Conservation (phyloP, 805 yeast species). For the Candida koratica region DNA sequence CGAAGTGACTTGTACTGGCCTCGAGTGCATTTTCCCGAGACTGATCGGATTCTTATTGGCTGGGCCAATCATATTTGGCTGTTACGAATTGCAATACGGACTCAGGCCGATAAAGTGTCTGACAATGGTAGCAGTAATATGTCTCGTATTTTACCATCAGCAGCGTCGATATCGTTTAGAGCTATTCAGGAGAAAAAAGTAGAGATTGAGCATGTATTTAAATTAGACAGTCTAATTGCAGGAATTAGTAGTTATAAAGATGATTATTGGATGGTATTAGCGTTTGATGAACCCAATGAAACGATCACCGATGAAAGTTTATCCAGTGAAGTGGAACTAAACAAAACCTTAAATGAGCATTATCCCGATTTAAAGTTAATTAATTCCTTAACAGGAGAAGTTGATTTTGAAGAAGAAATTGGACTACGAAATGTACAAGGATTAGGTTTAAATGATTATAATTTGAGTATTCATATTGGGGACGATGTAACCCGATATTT, state of each 20-base stretch:
- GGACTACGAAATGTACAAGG: constrained; percentile 53
- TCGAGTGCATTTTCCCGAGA: constrained; percentile 59
- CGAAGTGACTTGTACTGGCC: constrained; percentile 86
- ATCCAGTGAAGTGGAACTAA: no score
- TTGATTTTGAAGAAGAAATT: constrained; percentile 74
- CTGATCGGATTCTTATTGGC: constrained; percentile 65
- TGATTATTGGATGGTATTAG: constrained; percentile 60
- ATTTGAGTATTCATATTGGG: constrained; percentile 52
- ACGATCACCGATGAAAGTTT: no score
- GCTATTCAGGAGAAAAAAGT: constrained; percentile 41
- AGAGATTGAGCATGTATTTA: constrained; percentile 47
- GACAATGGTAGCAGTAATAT: constrained; percentile 20
- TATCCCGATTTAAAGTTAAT: constrained; percentile 76
- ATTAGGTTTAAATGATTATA: constrained; percentile 78
- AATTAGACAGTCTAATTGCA: constrained; percentile 53
- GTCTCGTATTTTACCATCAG: constrained; percentile 45
- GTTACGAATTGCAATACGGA: constrained; percentile 42
- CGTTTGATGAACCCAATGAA: constrained; percentile 42
- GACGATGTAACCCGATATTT: constrained; percentile 46
- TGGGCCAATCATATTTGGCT: constrained; percentile 84
- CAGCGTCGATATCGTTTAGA: constrained; percentile 52
- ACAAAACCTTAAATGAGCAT: constrained; percentile 25
- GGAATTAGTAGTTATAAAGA: constrained; percentile 77
- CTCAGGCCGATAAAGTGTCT: constrained; percentile 13
- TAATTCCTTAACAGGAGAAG: constrained; percentile 63